Base-by-base conservation (phyloP, 1,284 basidiomycete genomes). In the Sporisorium iseilematis-ciliati region DNA sequence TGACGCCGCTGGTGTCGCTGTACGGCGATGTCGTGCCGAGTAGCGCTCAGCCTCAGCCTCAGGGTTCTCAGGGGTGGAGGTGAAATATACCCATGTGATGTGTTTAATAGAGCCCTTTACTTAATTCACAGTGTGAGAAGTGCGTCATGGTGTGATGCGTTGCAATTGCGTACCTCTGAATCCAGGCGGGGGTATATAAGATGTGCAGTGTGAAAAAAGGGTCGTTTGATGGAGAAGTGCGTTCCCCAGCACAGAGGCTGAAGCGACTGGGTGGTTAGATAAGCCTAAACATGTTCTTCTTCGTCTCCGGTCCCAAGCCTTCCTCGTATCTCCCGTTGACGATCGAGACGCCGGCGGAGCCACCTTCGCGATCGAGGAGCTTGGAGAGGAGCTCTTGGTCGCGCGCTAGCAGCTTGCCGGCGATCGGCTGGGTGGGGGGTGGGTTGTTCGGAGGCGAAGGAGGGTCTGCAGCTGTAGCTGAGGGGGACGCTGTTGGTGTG, bases 271-370 rank as follows among this genome's bases (percentile, higher is more conserved):
- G n/a, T n/a, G n/a, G n/a, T n/a, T 40, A 79, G 31, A 79, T 79
- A n/a, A 77, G 60, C 7, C 77, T 41, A 25, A 79, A 79, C 75
- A 79, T 72, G 48, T 79, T 77, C 43, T 77, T 79, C 68, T 77
- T 75, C 6, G 71, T 72, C 49, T 79, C 68, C 3, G 66, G 67
- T 4, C 77, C 75, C 11, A 77, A 42, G 0, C 77, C 77, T 38
- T 75, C 77, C 33, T 77, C 77, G 57, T 74, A 79, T 14, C 41
- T 40, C 4, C 77, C 77, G 29, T 79, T 73, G 49, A 79, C 63
- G 49, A 69, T 77, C 0, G 63, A 61, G 4, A 79, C 60, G 3
- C 60, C 71, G 11, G 71, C 72, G 2, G 58, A 48, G 0, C 77
- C 77, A 4, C 77, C 77, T 35, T 77, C 71, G 2, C 75, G 42